Evolutionary conservation across 306 rosid species (phyloP), one percentile per base, ranked within the genome.

Genomic region (Corylus americana): DNA sequence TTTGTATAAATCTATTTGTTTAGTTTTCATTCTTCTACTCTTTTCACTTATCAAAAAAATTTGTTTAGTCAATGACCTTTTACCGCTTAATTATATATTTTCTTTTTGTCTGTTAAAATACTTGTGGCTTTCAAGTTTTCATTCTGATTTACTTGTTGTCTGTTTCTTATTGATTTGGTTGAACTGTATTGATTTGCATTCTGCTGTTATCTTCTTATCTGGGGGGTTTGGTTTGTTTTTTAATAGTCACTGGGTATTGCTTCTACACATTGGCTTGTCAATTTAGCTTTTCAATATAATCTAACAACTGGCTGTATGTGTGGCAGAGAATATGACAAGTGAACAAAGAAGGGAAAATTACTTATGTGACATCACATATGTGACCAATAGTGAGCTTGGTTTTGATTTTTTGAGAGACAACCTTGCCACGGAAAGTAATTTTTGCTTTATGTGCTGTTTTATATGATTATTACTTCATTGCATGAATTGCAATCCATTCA

Each of bases 401-500:
- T 95, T 95, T 84, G 98, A 95, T 89, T 95, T 80, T 91, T 83
- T 92, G 88, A 90, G 98, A 84, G 98, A 95, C 92, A 95, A 95
- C 87, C 98, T 95, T 81, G 98, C 98, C 96, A 95, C 94, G 98
- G 98, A 95, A 95, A 92, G 98, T 95, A 88, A 86, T 89, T 87
- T 85, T 90, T 88, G 82, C 89, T 86, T 87, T 91, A 78, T 84
- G 50, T 77, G 75, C 80, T 82, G 37, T 53, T 67, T 85, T 77
- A 53, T 83, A 76, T 71, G 48, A 29, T 71, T 47, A 78, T 50
- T 82, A 73, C 68, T 70, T 70, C 51, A 37, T 73, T 53, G 13
- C 39, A 70, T 81, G 70, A 78, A 29, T 48, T 85, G 77, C 57
- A 25, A 62, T 63, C 68, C 70, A 16, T 73, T 79, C 7, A 75